Conservation (phyloP, 2,329 filamentous ascomycete genomes). For the Sporothrix phasma region DNA sequence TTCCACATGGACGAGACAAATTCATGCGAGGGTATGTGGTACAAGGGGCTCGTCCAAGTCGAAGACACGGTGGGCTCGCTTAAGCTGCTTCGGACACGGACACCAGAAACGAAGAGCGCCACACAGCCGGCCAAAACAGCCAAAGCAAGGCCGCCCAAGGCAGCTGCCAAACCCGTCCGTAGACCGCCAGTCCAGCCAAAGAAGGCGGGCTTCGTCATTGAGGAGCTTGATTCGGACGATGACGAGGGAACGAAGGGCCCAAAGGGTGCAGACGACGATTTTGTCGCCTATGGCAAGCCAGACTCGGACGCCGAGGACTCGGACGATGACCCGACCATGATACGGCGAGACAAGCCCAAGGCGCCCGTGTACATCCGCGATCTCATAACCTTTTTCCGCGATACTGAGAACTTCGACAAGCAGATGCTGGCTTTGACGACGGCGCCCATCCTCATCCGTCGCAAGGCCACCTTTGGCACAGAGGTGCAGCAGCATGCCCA, state of each 20-base stretch:
- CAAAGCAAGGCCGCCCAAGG: conserved; percentile 18
- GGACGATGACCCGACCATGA: conserved; percentile 81
- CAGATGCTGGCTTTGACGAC: conserved; percentile 70
- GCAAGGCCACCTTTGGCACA: conserved; percentile 79
- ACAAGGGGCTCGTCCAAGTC: conserved; percentile 54
- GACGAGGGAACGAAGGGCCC: conserved; percentile 45
- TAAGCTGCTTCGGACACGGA: conserved; percentile 33
- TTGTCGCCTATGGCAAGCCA: conserved; percentile 73
- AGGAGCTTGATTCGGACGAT: conserved; percentile 56
- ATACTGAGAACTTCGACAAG: conserved; percentile 74
- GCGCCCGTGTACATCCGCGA: conserved; percentile 88
- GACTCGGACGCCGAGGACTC: conserved; percentile 85
- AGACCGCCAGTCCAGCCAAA: conserved; percentile 16
- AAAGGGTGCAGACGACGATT: conserved; percentile 54
- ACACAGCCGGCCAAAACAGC: conserved; percentile 15
- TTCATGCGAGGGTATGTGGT: conserved; percentile 63
- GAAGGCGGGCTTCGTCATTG: conserved; percentile 42
- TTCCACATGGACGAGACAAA: conserved; percentile 77
- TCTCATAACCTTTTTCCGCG: conserved; percentile 66
- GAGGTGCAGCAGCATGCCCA: conserved; percentile 79
- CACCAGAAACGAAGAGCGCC: conserved; percentile 13
- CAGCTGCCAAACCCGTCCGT: conserved; percentile 12
- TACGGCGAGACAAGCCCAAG: conserved; percentile 71
- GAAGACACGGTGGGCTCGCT: conserved; percentile 54
- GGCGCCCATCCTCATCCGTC: conserved; percentile 70